Conservation (phyloP, 179 eudicot genomes). For the Corrigiola litoralis region DNA sequence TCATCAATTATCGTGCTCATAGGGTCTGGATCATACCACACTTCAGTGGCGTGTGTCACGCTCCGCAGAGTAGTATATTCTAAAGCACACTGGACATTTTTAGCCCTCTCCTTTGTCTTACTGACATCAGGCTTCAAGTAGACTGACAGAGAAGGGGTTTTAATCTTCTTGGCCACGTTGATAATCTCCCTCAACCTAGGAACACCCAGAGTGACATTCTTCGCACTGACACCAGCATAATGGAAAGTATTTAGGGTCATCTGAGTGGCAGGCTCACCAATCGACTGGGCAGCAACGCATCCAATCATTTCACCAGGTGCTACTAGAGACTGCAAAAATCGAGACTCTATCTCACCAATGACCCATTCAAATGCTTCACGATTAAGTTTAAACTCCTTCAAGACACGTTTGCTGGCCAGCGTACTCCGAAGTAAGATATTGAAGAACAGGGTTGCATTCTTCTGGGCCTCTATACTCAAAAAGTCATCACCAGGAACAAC, state of each 20-base stretch:
- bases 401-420: conserved; percentile 84
- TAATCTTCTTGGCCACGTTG: conserved; percentile 95
- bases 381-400: conserved; percentile 85
- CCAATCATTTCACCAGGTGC: conserved; percentile 99
- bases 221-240: conserved; percentile 99
- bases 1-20: conserved; percentile 88
- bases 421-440: conserved; percentile 93
- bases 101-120: conserved; percentile 80
- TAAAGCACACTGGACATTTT: conserved; percentile 88
- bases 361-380: conserved; percentile 99
- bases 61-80: conserved; percentile 92
- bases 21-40: conserved; percentile 98
- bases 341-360: conserved; percentile 92
- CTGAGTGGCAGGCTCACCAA: conserved; percentile 99
- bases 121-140: conserved; percentile 75
- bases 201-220: conserved; percentile 98
- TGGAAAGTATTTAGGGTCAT: conserved; percentile 99
- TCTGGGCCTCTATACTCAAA: conserved; percentile 92
- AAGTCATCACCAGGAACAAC: conserved; percentile 97
- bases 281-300: conserved; percentile 97
- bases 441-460: conserved; percentile 92
- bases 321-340: conserved; percentile 92
- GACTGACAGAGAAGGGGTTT: conserved; percentile 95
- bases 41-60: conserved; percentile 98
- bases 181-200: conserved; percentile 97